Conservation (phyloP, 1,284 basidiomycete genomes). For the Hemileia vastatrix region DNA sequence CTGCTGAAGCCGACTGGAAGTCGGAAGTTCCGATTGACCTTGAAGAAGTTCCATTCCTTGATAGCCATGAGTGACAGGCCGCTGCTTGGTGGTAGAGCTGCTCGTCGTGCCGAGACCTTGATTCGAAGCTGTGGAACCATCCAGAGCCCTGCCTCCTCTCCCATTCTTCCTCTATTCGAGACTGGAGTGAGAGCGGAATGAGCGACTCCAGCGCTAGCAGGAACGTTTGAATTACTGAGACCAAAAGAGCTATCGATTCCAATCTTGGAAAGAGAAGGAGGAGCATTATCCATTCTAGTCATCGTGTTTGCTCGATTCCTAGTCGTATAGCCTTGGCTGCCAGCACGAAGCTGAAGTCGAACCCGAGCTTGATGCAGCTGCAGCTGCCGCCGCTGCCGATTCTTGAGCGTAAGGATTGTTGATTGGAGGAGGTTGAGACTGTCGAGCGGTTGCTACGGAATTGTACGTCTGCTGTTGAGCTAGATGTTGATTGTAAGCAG, state of each 20-base stretch:
- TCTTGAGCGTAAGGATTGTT: slow-evolving; percentile 37
- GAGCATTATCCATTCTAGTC: slow-evolving; percentile 29
- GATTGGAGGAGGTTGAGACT: slow-evolving; percentile 29
- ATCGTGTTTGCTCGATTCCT: slow-evolving; percentile 19
- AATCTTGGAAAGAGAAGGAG: slow-evolving; percentile 31
- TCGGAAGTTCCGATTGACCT: not conserved
- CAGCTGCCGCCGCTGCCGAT: slow-evolving; percentile 25
- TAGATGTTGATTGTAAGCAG: slow-evolving; percentile 38
- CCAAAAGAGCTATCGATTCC: slow-evolving; percentile 25
- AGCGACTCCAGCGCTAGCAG: not conserved
- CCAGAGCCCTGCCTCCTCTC: slow-evolving; percentile 28
- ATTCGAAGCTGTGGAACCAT: not conserved
- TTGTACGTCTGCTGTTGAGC: slow-evolving; percentile 40
- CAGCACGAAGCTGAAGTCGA: slow-evolving; percentile 23
- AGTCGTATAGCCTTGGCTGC: not conserved
- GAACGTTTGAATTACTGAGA: not conserved
- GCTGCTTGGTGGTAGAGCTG: not conserved
- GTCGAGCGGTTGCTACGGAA: slow-evolving; percentile 27
- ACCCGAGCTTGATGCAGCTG: slow-evolving; percentile 26
- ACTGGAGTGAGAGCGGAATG: slow-evolving; percentile 24
- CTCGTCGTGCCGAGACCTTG: not conserved
- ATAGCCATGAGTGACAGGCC: not conserved
- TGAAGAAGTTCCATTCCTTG: not conserved
- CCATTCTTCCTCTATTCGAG: slow-evolving; percentile 34
- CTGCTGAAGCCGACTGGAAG: not conserved